Evolutionary conservation across 2,329 filamentous ascomycete species (phyloP).

Genomic region (Verticillium alfalfae): DNA sequence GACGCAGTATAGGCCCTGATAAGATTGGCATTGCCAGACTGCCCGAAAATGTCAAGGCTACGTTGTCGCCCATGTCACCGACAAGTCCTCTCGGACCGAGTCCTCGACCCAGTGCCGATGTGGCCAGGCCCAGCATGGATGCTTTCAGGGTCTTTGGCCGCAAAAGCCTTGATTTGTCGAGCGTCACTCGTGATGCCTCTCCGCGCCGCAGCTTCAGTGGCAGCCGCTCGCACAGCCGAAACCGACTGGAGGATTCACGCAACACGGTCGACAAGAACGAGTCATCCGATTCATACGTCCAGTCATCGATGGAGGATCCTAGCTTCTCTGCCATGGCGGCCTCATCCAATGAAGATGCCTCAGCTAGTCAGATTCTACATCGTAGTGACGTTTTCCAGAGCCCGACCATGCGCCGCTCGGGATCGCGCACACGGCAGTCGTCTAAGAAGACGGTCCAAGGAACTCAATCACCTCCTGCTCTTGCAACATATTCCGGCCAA

Average conservation of each 20-base stretch:
- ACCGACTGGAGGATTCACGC: slow-evolving; percentile 37
- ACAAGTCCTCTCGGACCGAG: slow-evolving; percentile 36
- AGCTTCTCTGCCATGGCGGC: slow-evolving; percentile 65
- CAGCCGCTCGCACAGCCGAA: slow-evolving; percentile 44
- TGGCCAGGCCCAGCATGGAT: slow-evolving; percentile 48
- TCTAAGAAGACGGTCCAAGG: neutral
- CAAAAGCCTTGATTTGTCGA: slow-evolving; percentile 48
- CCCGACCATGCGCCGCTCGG: slow-evolving; percentile 58
- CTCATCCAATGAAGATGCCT: slow-evolving; percentile 64
- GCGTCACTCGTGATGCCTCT: slow-evolving; percentile 32
- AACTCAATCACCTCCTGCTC: slow-evolving; percentile 4
- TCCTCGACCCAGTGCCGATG: slow-evolving; percentile 50
- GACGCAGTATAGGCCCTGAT: slow-evolving; percentile 12
- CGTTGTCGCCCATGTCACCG: slow-evolving; percentile 48
- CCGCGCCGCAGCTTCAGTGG: slow-evolving; percentile 60
- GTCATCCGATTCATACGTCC: slow-evolving; percentile 70
- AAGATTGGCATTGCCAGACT: slow-evolving; percentile 34
- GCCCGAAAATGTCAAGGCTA: slow-evolving; percentile 56
- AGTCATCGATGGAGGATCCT: slow-evolving; percentile 65
- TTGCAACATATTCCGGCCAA: slow-evolving; percentile 9
- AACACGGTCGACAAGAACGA: slow-evolving; percentile 48
- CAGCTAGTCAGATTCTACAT: slow-evolving; percentile 84
- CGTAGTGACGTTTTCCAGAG: slow-evolving; percentile 85
- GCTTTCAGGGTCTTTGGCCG: slow-evolving; percentile 38
- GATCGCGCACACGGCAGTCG: slow-evolving; percentile 22